A percentile compares a stretch with the other conserved stretches of the same genome.
phyloP scores from a whole-genome alignment of 352 stramenopile genomes.

The Peronospora belbahrii region DNA sequence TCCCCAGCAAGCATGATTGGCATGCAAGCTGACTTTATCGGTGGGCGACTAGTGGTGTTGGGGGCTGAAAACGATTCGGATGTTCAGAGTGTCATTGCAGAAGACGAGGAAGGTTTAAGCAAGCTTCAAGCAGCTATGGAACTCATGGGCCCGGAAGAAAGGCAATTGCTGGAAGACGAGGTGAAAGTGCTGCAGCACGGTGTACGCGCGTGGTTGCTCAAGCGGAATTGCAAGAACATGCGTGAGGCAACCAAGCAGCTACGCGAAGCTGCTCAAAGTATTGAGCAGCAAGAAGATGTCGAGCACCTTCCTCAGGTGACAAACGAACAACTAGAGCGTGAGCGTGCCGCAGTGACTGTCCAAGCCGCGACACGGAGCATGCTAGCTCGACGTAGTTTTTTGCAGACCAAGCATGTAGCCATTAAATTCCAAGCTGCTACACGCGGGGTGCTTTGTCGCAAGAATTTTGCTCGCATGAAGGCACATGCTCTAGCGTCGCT shows the following conservation, averaged over 20 bases:
- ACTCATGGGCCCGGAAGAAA: conserved; percentile 81
- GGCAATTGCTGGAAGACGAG: conserved; percentile 80
- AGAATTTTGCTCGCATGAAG: conserved; percentile 85
- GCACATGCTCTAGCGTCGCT: conserved; percentile 71
- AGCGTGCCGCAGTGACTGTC: conserved; percentile 74
- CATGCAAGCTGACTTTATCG: conserved; percentile 20
- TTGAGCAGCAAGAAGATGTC: conserved; percentile 35
- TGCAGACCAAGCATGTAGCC: conserved; percentile 79
- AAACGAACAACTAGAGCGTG: conserved; percentile 39
- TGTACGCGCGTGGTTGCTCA: conserved; percentile 80
- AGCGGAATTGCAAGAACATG: conserved; percentile 85
- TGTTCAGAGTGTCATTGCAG: conserved; percentile 78
- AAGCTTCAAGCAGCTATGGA: conserved; percentile 80
- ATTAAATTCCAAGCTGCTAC: conserved; percentile 84
- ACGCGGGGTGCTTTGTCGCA: conserved; percentile 70
- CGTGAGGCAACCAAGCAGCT: conserved; percentile 79
- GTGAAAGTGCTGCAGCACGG: conserved; percentile 83
- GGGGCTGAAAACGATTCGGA: conserved; percentile 55
- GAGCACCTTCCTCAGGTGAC: conserved; percentile 12
- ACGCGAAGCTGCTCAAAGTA: conserved; percentile 60
- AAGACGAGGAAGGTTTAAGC: conserved; percentile 64
- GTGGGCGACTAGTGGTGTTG: conserved; percentile 19
- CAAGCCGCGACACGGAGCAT: conserved; percentile 80
- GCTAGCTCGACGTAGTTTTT: conserved; percentile 72
- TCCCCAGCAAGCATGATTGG: conserved; percentile 23